phyloP scores from a whole-genome alignment of 768 basidiomycete genomes.

The Boletus reticuloceps region DNA sequence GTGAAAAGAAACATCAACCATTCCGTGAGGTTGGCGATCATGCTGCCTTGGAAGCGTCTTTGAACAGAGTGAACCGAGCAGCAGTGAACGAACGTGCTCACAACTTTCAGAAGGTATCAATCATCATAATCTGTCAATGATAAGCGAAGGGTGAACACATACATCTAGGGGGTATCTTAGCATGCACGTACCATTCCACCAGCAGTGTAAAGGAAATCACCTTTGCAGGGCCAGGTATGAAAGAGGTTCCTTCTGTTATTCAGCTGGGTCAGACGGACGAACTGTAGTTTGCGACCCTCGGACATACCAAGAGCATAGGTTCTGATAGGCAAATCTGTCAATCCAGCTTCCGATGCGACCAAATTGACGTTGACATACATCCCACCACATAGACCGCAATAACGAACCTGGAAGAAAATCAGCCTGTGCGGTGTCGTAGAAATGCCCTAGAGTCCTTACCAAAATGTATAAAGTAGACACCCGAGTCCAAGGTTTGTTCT shows the following conservation, averaged over 20 bases:
- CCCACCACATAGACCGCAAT: not conserved
- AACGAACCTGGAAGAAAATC: not conserved
- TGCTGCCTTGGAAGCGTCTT: not conserved
- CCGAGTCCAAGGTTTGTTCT: not conserved
- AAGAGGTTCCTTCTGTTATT: constrained; percentile 5
- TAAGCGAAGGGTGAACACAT: not conserved
- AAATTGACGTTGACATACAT: not conserved
- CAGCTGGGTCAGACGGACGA: not conserved
- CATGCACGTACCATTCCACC: not conserved
- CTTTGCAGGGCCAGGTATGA: constrained; percentile 1
- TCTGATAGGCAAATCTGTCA: not conserved
- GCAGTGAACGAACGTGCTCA: not conserved
- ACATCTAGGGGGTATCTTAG: not conserved
- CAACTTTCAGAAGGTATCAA: not conserved
- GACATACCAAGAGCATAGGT: not conserved
- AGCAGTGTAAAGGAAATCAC: not conserved
- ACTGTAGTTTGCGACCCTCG: too few relatives aligned
- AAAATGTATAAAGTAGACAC: not conserved
- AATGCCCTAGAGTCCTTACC: not conserved
- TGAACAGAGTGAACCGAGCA: not conserved
- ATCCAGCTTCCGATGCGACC: not conserved
- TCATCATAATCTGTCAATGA: not conserved
- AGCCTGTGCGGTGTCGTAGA: too few relatives aligned
- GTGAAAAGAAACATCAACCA: not conserved
- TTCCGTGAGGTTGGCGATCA: not conserved